Evolutionary conservation across 2,329 filamentous ascomycete species (phyloP).

Genomic region (Phoma sp.): DNA sequence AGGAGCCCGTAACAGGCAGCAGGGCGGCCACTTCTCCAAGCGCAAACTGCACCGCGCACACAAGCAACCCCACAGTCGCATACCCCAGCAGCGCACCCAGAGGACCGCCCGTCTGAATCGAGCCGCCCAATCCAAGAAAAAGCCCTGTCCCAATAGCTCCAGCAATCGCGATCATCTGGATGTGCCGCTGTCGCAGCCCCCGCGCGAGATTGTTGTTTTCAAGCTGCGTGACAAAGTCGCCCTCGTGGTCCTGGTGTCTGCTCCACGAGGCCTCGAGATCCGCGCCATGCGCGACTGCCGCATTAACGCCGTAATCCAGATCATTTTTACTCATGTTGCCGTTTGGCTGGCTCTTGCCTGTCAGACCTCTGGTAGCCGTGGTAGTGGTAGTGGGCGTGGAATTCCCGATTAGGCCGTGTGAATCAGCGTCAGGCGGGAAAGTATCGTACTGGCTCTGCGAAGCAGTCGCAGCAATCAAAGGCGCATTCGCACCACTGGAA

Average conservation of each 20-base stretch:
- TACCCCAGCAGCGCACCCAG: slow-evolving; percentile 61
- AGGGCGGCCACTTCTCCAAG: slow-evolving; percentile 60
- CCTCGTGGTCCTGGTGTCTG: slow-evolving; percentile 9
- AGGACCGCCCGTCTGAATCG: slow-evolving; percentile 59
- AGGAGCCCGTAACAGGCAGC: slow-evolving; percentile 58
- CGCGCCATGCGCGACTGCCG: slow-evolving; percentile 5
- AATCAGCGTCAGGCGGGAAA: neutral
- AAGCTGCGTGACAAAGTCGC: slow-evolving; percentile 16
- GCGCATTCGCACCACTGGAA: neutral
- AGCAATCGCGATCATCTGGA: slow-evolving; percentile 63
- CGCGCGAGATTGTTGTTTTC: slow-evolving; percentile 29
- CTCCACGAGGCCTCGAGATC: slow-evolving; percentile 15
- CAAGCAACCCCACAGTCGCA: slow-evolving; percentile 56
- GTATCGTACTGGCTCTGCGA: slow-evolving; percentile 14
- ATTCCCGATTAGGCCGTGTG: neutral
- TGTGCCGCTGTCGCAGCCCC: slow-evolving; percentile 55
- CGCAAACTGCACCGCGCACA: slow-evolving; percentile 58
- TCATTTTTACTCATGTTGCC: slow-evolving; percentile 10
- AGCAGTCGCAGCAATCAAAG: slow-evolving; percentile 7
- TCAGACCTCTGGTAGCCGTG: neutral
- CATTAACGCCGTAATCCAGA: slow-evolving; percentile 7
- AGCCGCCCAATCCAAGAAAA: slow-evolving; percentile 61
- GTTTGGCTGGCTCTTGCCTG: neutral
- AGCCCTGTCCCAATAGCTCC: slow-evolving; percentile 62
- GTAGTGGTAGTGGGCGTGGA: neutral